Evolutionary conservation across 176 grass and related monocot genomes (phyloP).

Genomic region (Eragrostis curvula): DNA sequence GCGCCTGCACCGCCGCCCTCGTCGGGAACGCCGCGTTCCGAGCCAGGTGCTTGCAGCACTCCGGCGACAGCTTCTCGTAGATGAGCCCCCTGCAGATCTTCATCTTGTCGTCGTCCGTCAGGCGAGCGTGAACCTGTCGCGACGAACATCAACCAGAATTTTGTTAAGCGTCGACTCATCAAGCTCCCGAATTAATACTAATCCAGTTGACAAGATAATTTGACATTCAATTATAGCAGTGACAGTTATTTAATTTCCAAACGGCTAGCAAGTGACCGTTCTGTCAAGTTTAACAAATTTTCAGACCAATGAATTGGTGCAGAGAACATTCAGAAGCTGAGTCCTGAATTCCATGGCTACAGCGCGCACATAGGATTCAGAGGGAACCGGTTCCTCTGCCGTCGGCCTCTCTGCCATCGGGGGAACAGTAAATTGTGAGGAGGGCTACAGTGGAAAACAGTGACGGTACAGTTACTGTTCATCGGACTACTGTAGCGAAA

Average conservation of each 20-base stretch:
- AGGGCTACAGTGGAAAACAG: too few relatives aligned
- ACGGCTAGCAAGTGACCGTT: too few relatives aligned
- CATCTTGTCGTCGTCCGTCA: slow-evolving; percentile 89
- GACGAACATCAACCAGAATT: neutral
- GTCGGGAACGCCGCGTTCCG: slow-evolving; percentile 75
- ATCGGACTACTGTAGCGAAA: too few relatives aligned
- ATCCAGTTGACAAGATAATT: neutral
- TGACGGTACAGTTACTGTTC: too few relatives aligned
- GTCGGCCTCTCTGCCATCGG: too few relatives aligned
- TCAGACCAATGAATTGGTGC: slow-evolving; percentile 9
- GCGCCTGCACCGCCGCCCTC: slow-evolving; percentile 80
- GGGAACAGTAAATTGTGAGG: too few relatives aligned
- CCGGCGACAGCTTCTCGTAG: slow-evolving; percentile 95
- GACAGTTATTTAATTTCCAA: neutral
- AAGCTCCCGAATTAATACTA: neutral
- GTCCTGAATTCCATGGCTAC: slow-evolving; percentile 15
- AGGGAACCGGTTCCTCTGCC: too few relatives aligned
- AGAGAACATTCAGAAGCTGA: slow-evolving; percentile 43
- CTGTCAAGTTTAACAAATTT: neutral
- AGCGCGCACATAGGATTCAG: slow-evolving; percentile 9
- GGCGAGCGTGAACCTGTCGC: slow-evolving; percentile 64
- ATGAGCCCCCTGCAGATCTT: slow-evolving; percentile 78
- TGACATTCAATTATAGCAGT: neutral
- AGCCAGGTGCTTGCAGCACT: slow-evolving; percentile 89
- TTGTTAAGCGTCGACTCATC: neutral